phyloP scores from a whole-genome alignment of 2,329 filamentous ascomycete genomes.

The Colletotrichum graminicola region DNA sequence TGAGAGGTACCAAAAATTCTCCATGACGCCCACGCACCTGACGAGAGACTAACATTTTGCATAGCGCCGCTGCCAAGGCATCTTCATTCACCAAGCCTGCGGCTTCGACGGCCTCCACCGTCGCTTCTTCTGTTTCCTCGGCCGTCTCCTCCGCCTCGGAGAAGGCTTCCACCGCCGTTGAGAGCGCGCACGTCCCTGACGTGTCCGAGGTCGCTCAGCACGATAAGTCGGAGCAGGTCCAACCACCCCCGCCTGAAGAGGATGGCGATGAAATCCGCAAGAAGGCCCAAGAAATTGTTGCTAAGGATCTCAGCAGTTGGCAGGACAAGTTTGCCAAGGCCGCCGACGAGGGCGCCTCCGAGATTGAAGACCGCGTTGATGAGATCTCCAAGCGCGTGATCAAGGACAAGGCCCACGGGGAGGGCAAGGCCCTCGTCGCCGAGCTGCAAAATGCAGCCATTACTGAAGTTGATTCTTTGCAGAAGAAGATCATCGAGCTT shows the following conservation, averaged over 20 bases:
- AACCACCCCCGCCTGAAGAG: constrained; percentile 59
- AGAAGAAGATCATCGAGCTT: constrained; percentile 74
- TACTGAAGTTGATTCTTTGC: constrained; percentile 74
- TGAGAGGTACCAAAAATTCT: constrained; percentile 48
- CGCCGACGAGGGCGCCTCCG: constrained; percentile 80
- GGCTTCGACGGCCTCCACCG: constrained; percentile 46
- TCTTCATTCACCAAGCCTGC: constrained; percentile 59
- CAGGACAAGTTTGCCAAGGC: constrained; percentile 89
- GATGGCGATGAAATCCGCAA: constrained; percentile 67
- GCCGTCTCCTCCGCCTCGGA: constrained; percentile 43
- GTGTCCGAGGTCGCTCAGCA: constrained; percentile 42
- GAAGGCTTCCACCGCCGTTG: constrained; percentile 43
- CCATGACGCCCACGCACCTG: no score
- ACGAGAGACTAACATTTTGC: background rate
- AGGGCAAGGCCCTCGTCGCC: constrained; percentile 75
- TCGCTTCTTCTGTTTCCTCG: constrained; percentile 47
- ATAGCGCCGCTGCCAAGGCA: constrained; percentile 45
- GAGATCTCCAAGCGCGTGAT: constrained; percentile 70
- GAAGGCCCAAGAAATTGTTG: constrained; percentile 74
- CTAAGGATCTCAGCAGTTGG: constrained; percentile 85
- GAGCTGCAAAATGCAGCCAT: constrained; percentile 77
- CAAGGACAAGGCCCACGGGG: constrained; percentile 72
- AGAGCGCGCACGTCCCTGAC: constrained; percentile 39
- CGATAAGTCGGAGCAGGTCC: constrained; percentile 49
- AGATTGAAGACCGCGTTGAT: constrained; percentile 78